These are phyloP conservation scores for Colletotrichum sublineola DNA, from an alignment of 2,329 filamentous ascomycete genomes.

Conservation along the genomic window DNA sequence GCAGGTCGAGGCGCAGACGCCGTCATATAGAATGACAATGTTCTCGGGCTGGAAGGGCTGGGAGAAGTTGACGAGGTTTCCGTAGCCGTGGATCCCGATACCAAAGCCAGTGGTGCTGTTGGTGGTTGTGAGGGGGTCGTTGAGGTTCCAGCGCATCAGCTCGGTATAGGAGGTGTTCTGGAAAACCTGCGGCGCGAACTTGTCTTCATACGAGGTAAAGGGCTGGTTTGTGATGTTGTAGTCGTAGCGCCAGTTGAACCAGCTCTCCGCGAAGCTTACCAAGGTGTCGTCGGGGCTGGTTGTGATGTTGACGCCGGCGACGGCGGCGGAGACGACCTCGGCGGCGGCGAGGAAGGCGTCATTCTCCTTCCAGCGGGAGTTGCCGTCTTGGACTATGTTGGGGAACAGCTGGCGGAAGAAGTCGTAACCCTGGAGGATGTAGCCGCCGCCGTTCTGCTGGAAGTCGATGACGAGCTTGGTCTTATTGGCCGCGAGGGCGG, in stretches of 20 bases:
- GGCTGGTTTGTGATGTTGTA: slow-evolving; percentile 62
- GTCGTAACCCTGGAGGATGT: slow-evolving; percentile 69
- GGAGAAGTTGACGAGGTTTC: slow-evolving; percentile 59
- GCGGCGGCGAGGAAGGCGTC: slow-evolving; percentile 60
- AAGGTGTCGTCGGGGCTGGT: slow-evolving; percentile 54
- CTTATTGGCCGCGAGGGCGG: slow-evolving; percentile 61
- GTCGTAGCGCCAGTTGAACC: slow-evolving; percentile 65
- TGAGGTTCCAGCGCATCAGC: slow-evolving; percentile 65
- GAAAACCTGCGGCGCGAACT: slow-evolving; percentile 56
- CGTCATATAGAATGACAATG: slow-evolving; percentile 71
- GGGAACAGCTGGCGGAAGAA: slow-evolving; percentile 68
- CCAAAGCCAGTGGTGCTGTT: slow-evolving; percentile 58
- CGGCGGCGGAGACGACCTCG: slow-evolving; percentile 58
- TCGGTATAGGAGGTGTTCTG: slow-evolving; percentile 68
- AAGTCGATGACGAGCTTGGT: slow-evolving; percentile 73
- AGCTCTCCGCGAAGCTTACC: slow-evolving; percentile 61
- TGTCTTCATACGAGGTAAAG: slow-evolving; percentile 63
- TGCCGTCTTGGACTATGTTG: slow-evolving; percentile 55
- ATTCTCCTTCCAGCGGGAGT: slow-evolving; percentile 55
- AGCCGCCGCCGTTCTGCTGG: slow-evolving; percentile 69
- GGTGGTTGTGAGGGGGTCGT: slow-evolving; percentile 56
- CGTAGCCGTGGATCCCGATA: slow-evolving; percentile 65
- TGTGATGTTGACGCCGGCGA: slow-evolving; percentile 59
- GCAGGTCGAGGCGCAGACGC: slow-evolving; percentile 71
- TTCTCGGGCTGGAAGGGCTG: slow-evolving; percentile 70